These are phyloP conservation scores for Takashimella tepidaria DNA, from an alignment of 1,284 basidiomycete genomes.

Conservation along the genomic window DNA sequence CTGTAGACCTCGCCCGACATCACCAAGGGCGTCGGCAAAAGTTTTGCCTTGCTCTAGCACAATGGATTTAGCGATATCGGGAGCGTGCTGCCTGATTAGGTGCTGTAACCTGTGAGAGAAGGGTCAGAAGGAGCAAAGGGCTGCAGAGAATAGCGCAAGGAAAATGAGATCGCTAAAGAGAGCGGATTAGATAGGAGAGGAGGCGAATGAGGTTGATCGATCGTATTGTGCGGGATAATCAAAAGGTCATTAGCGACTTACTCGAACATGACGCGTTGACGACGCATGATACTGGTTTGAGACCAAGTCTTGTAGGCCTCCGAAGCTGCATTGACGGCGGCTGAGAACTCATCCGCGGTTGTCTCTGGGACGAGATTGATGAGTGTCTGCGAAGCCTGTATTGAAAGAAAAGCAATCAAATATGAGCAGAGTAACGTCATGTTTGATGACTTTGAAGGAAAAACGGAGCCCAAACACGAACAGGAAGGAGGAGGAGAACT, in stretches of 20 bases:
- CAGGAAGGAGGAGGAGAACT: conserved; percentile 16
- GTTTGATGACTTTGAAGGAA: no score
- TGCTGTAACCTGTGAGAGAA: conserved; percentile 66
- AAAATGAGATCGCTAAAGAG: not conserved
- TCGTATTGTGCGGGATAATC: no score
- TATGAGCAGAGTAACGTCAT: no score
- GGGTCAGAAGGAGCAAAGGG: conserved; percentile 4
- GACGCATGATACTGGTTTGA: conserved; percentile 72
- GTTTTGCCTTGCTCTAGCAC: conserved; percentile 89
- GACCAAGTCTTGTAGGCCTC: conserved; percentile 88
- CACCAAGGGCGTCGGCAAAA: conserved; percentile 83
- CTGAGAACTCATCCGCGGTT: conserved; percentile 71
- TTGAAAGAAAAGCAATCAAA: no score
- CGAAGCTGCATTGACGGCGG: conserved; percentile 80
- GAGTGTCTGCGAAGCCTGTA: conserved; percentile 61
- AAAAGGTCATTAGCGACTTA: no score
- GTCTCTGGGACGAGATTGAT: conserved; percentile 88
- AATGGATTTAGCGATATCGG: conserved; percentile 57
- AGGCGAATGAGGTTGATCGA: no score
- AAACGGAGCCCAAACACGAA: no score
- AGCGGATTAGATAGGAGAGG: not conserved
- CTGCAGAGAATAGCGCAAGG: not conserved
- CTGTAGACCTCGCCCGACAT: conserved; percentile 79
- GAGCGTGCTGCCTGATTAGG: conserved; percentile 64
- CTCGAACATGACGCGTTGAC: conserved; percentile 88